phyloP scores from a whole-genome alignment of 163 green algal species.

The Coccomyxa subellipsoidea region DNA sequence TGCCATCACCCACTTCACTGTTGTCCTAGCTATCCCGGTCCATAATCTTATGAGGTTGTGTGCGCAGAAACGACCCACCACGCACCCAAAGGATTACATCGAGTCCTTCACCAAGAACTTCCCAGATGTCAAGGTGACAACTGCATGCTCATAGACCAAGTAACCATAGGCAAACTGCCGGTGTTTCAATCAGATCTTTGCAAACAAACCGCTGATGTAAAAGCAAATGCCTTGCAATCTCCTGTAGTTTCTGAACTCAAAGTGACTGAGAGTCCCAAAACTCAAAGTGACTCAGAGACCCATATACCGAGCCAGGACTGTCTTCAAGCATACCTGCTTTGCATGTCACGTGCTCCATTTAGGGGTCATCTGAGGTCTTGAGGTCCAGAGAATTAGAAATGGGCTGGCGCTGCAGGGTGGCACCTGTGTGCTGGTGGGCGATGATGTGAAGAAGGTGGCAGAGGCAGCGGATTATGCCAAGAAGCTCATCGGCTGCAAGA shows the following conservation, averaged over 20 bases:
- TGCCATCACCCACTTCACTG: neutral
- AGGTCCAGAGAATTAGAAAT: too few relatives aligned
- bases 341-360: too few relatives aligned
- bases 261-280: too few relatives aligned
- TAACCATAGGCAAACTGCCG: neutral
- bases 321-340: too few relatives aligned
- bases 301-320: too few relatives aligned
- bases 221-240: too few relatives aligned
- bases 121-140: neutral
- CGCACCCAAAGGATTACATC: slow-evolving; percentile 1
- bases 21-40: too few relatives aligned
- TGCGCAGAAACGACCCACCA: slow-evolving; percentile 4
- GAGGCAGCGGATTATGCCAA: neutral
- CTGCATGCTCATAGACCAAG: neutral
- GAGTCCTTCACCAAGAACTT: slow-evolving; percentile 1
- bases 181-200: too few relatives aligned
- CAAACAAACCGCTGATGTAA: too few relatives aligned
- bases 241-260: too few relatives aligned
- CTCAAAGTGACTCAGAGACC: too few relatives aligned
- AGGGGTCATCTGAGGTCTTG: too few relatives aligned
- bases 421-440: neutral
- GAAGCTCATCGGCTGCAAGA: neutral
- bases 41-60: neutral
- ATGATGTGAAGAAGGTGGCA: neutral
- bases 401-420: neutral